Conservation (phyloP, 2,329 filamentous ascomycete species). For the Trichoderma simmonsii region DNA sequence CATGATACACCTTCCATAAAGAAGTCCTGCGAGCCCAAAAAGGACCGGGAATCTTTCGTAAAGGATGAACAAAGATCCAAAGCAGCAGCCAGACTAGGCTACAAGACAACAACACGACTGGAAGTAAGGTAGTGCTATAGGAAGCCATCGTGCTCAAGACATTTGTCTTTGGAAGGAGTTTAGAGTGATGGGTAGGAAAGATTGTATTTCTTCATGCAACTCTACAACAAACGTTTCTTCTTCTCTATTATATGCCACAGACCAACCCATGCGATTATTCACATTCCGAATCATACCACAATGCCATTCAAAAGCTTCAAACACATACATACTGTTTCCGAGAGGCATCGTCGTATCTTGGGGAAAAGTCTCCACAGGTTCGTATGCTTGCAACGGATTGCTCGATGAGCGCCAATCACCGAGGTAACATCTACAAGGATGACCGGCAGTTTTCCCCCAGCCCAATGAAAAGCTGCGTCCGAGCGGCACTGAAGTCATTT, state of each 20-base stretch:
- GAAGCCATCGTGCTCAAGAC: not conserved
- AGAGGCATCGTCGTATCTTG: not conserved
- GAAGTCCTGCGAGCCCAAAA: not conserved
- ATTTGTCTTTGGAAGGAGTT: not conserved
- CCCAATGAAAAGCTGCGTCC: too few relatives aligned
- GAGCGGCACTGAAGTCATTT: too few relatives aligned
- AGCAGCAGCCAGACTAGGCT: not conserved
- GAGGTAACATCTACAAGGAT: too few relatives aligned
- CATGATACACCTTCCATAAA: not conserved
- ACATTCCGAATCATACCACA: not conserved
- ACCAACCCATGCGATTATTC: not conserved
- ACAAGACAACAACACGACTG: not conserved
- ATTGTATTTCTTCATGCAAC: not conserved
- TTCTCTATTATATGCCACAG: not conserved
- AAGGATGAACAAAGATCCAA: not conserved
- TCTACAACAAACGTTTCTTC: not conserved
- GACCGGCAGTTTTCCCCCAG: rapidly evolving
- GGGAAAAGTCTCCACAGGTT: not conserved
- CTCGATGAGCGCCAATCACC: not conserved
- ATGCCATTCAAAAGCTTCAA: not conserved
- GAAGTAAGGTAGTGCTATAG: not conserved
- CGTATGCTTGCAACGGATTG: not conserved
- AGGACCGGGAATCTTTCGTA: not conserved
- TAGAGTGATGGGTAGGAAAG: not conserved
- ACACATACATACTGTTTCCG: not conserved